Conservation (phyloP, 306 rosid species). For the Coriaria nepalensis region DNA sequence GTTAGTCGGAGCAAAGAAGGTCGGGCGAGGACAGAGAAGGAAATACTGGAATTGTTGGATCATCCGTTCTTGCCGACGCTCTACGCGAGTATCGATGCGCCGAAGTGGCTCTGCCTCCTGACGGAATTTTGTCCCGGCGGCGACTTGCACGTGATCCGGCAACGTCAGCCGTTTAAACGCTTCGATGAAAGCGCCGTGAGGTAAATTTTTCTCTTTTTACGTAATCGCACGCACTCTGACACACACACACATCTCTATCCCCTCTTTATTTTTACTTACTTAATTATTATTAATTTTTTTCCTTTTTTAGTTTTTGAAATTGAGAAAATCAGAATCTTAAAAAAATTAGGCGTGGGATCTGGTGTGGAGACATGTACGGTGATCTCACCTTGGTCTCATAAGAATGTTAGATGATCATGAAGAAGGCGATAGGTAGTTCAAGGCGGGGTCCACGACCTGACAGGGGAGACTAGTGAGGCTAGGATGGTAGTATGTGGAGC, state of each 20-base stretch:
- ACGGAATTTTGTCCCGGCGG: slow-evolving; percentile 92
- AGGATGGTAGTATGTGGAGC: slow-evolving; percentile 18
- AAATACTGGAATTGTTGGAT: slow-evolving; percentile 51
- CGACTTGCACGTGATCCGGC: slow-evolving; percentile 76
- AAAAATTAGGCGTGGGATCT: slow-evolving; percentile 2
- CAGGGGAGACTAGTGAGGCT: neutral
- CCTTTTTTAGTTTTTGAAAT: neutral
- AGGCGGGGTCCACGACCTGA: slow-evolving; percentile 11
- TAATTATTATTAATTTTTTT: neutral
- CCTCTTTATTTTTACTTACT: neutral
- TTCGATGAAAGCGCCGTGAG: slow-evolving; percentile 61
- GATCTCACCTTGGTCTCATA: neutral
- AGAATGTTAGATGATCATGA: too few species aligned
- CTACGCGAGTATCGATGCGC: slow-evolving; percentile 53
- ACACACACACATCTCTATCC: neutral
- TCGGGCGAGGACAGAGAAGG: slow-evolving; percentile 62
- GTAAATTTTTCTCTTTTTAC: slow-evolving; percentile 14
- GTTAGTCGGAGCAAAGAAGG: slow-evolving; percentile 65
- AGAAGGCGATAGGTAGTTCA: slow-evolving; percentile 20
- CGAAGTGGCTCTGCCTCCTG: slow-evolving; percentile 52
- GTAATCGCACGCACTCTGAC: neutral
- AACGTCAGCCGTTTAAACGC: slow-evolving; percentile 61
- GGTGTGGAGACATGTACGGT: slow-evolving; percentile 13
- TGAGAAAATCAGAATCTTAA: neutral
- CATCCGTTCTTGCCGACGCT: slow-evolving; percentile 78